Conservation (phyloP, 805 yeast species). For the Wickerhamomyces strasburgensis region DNA sequence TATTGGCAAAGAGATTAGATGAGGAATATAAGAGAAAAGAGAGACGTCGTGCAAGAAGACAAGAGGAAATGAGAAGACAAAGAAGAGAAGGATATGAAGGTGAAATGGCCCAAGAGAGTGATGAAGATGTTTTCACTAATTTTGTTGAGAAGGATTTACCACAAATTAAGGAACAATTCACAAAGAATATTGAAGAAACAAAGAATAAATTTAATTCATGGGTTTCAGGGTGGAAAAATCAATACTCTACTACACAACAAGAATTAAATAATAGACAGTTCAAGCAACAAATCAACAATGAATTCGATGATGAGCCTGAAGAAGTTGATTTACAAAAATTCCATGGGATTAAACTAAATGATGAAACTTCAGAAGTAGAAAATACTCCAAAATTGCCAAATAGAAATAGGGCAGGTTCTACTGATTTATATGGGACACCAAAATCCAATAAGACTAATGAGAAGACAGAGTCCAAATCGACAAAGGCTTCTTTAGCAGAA, state of each 20-base stretch:
- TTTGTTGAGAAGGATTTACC: conserved; percentile 52
- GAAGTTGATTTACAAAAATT: conserved; percentile 44
- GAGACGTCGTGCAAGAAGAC: conserved; percentile 25
- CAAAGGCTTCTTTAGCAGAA: conserved; percentile 22
- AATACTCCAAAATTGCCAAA: conserved; percentile 25
- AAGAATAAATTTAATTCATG: conserved; percentile 69
- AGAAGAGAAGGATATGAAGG: conserved; percentile 4
- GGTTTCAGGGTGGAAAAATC: conserved; percentile 34
- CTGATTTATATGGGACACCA: conserved; percentile 24
- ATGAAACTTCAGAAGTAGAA: conserved; percentile 18
- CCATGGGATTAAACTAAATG: conserved; percentile 42
- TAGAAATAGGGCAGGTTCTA: conserved; percentile 27
- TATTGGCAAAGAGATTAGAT: conserved; percentile 75
- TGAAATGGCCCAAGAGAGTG: conserved; percentile 30
- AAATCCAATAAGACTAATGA: conserved; percentile 7
- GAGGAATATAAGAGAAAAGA: conserved; percentile 44
- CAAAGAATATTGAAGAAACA: conserved; percentile 78
- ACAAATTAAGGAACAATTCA: conserved; percentile 60
- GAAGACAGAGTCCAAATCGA: conserved; percentile 22
- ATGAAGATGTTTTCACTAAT: conserved; percentile 49
- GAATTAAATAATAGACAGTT: conserved; percentile 18
- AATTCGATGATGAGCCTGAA: conserved; percentile 50
- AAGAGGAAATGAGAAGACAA: conserved; percentile 17
- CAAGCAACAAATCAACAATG: conserved; percentile 23
- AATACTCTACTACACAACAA: conserved; percentile 17